Base-by-base conservation (phyloP, 108 stramenopile genomes). In the Skeletonema tropicum region DNA sequence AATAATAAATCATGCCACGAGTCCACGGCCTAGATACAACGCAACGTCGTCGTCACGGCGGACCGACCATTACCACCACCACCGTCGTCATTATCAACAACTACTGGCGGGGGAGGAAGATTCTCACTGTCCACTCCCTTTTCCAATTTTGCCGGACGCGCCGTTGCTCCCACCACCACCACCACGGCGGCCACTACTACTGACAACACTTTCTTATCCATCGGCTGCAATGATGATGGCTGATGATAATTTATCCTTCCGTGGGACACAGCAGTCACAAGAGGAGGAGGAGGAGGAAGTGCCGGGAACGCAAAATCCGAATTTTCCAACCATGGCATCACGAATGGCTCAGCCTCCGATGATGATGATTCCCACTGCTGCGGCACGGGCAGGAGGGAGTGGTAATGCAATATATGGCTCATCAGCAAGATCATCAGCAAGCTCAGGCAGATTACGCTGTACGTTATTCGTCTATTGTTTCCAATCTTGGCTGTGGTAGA, bases 91-190 rank as follows among this genome's bases (percentile, higher is more conserved):
- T 21, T 23, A 5, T n/a, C 33, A 14, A n/a, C 59, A n/a, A n/a
- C n/a, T n/a, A n/a, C n/a, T n/a, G n/a, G n/a, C 30, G 30, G 59
- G 33, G 33, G 3, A 3, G 62, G 76, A 25, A 70, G 65, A 29
- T 77, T 77, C 52, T 77, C 76, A 30, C 36, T 77, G 12, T 69
- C 76, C 6, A 77, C 76, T 29, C 76, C 69, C 55, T 77, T 77
- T 36, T 31, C 59, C 17, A 36, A 41, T 38, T 36, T 55, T 38
- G 29, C 73, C 36, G 48, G 38, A 25, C 26, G 14, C 61, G 26
- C 21, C 61, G 11, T 58, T 29, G 49, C 32, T 36, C 32, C 38
- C 64, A 33, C 68, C 31, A 36, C 68, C 23, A 19, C 57, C 10
- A 2, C 57, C 4, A 17, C 17, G 11, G 6, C 21, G 2, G 15